Conservation (phyloP, 106 monocot species). For the Dendrobium nobile region DNA sequence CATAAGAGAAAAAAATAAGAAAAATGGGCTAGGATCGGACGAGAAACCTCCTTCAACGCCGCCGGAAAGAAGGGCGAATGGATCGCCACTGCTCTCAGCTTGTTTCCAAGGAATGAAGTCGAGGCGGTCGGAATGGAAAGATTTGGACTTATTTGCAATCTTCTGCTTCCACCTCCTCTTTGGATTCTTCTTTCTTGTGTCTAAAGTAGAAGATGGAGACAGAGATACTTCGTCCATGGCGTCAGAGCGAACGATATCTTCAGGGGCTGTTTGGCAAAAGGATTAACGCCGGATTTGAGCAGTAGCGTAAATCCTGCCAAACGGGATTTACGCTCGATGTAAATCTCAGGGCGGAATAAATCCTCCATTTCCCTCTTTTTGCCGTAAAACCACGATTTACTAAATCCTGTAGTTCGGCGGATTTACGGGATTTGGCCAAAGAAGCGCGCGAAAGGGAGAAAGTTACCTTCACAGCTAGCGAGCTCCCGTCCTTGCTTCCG, state of each 20-base stretch:
- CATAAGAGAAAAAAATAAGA: background rate
- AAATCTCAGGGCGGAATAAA: too few species aligned
- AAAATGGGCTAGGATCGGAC: background rate
- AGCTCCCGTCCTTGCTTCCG: too few species aligned
- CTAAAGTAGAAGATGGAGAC: background rate
- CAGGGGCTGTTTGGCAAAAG: too few species aligned
- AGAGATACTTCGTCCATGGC: background rate
- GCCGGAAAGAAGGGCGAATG: slow-evolving; percentile 43
- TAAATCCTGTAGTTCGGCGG: too few species aligned
- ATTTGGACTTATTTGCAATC: background rate
- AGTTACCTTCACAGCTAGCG: too few species aligned
- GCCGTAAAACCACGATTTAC: too few species aligned
- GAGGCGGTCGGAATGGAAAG: background rate
- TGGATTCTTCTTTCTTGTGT: background rate
- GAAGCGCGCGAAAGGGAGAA: too few species aligned
- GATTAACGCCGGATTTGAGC: too few species aligned
- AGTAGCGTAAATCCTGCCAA: too few species aligned
- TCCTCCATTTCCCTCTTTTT: too few species aligned
- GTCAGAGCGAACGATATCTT: background rate
- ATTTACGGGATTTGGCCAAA: too few species aligned
- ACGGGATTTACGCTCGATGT: too few species aligned
- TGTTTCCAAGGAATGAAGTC: slow-evolving; percentile 35
- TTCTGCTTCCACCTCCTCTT: slow-evolving; percentile 1
- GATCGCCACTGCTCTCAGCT: slow-evolving; percentile 33
- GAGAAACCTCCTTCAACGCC: slow-evolving; percentile 62